These are phyloP conservation scores for Cytospora mali DNA, from an alignment of 2,329 filamentous ascomycete species.

Conservation along the genomic window DNA sequence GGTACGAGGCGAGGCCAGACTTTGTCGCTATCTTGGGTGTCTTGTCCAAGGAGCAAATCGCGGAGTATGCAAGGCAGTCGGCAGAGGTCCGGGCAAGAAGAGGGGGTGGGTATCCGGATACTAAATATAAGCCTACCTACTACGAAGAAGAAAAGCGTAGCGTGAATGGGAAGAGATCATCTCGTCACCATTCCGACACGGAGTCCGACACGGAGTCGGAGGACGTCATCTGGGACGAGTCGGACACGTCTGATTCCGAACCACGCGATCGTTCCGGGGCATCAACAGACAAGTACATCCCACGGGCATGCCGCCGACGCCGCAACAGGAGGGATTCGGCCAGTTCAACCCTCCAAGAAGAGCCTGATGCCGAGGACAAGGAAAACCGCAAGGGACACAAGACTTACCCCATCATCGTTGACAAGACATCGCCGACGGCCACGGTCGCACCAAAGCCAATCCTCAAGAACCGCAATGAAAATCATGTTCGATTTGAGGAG, in stretches of 20 bases:
- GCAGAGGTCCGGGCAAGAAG: conserved; percentile 50
- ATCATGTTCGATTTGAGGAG: conserved; percentile 57
- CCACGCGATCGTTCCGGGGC: conserved; percentile 24
- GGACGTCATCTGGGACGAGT: conserved; percentile 35
- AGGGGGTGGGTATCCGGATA: conserved; percentile 30
- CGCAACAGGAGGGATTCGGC: conserved; percentile 34
- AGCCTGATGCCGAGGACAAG: conserved; percentile 28
- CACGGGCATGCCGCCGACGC: conserved; percentile 27
- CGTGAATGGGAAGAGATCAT: conserved; percentile 10
- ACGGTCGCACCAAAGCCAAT: conserved; percentile 57
- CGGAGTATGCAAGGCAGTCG: conserved; percentile 53
- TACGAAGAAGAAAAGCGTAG: conserved; percentile 18
- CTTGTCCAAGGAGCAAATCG: conserved; percentile 54
- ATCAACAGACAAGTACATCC: conserved; percentile 28
- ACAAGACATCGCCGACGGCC: conserved; percentile 38
- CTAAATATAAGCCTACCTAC: conserved; percentile 2
- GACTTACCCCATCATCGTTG: conserved; percentile 46
- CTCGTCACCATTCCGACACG: conserved; percentile 26
- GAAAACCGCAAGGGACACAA: conserved; percentile 32
- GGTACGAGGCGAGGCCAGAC: conserved; percentile 62
- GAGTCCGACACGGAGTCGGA: conserved; percentile 33
- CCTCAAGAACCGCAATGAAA: conserved; percentile 62
- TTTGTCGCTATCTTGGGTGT: conserved; percentile 64
- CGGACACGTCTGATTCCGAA: conserved; percentile 34
- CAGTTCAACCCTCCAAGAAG: conserved; percentile 45